Percentiles rank a stretch among this genome's conserved stretches.
Evolutionary conservation across 2,329 filamentous ascomycete genomes (phyloP).

Genomic region (Sporothrix pallida): DNA sequence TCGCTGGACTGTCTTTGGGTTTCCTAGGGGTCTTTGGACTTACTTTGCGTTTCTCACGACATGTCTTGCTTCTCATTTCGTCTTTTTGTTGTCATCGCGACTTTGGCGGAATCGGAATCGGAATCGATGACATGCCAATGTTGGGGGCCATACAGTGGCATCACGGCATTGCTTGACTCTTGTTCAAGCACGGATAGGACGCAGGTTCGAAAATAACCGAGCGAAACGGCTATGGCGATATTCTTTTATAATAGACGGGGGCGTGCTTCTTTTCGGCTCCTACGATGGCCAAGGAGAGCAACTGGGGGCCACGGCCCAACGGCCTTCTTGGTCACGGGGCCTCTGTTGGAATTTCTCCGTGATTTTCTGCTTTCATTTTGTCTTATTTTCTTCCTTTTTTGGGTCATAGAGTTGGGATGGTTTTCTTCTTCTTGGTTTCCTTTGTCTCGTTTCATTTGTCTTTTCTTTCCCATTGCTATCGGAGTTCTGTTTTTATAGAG

Average conservation of each 20-base stretch:
- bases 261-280: background rate
- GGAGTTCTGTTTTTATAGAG: constrained; percentile 20
- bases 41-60: background rate
- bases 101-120: constrained; percentile 1
- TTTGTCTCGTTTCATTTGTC: background rate
- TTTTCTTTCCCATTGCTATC: background rate
- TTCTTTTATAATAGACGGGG: constrained; percentile 20
- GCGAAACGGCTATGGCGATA: background rate
- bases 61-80: background rate
- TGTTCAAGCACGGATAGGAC: background rate
- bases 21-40: background rate
- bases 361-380: constrained; percentile 1
- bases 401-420: background rate
- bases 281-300: background rate
- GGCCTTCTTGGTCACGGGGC: background rate
- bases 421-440: constrained; percentile 5
- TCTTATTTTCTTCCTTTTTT: background rate
- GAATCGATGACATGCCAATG: background rate
- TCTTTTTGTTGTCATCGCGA: background rate
- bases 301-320: background rate
- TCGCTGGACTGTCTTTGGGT: background rate
- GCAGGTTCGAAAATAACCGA: background rate
- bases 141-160: too few relatives aligned
- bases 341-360: background rate
- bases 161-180: background rate